Conservation (phyloP, 108 stramenopile genomes). For the Cyclotella cryptica region DNA sequence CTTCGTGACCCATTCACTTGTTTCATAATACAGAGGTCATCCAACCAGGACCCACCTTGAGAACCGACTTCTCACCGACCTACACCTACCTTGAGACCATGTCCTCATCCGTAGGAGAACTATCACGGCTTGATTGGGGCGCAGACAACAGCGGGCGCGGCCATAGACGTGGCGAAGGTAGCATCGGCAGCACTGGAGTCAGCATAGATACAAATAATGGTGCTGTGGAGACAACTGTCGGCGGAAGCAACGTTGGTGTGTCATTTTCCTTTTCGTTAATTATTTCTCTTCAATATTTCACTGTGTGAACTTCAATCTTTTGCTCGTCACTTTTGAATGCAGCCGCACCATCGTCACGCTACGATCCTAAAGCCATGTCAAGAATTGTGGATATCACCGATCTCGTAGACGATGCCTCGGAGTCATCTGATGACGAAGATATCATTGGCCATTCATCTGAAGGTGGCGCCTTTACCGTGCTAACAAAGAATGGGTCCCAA, state of each 20-base stretch:
- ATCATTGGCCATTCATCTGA: slow-evolving; percentile 28
- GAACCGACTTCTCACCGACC: too few relatives aligned
- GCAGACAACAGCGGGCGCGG: slow-evolving; percentile 1
- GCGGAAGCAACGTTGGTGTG: background rate
- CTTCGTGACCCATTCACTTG: too few relatives aligned
- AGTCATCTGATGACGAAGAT: slow-evolving; percentile 23
- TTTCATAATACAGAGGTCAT: too few relatives aligned
- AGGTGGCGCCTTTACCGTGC: background rate
- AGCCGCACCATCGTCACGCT: slow-evolving; percentile 25
- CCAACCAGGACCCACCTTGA: too few relatives aligned
- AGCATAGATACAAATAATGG: background rate
- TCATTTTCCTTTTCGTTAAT: background rate
- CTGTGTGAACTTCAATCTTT: background rate
- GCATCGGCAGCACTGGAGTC: background rate
- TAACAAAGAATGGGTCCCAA: background rate
- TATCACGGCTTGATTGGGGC: slow-evolving; percentile 4
- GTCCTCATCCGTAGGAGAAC: slow-evolving; percentile 3
- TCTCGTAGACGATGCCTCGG: slow-evolving; percentile 34
- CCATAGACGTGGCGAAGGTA: background rate
- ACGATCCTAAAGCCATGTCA: slow-evolving; percentile 43
- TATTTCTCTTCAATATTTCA: background rate
- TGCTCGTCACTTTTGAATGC: background rate
- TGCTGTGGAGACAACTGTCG: background rate
- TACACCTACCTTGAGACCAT: background rate
- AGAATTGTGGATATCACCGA: slow-evolving; percentile 41